These are phyloP conservation scores for Eucalyptus pauciflora DNA, from an alignment of 345 rosid genomes.

Conservation along the genomic window DNA sequence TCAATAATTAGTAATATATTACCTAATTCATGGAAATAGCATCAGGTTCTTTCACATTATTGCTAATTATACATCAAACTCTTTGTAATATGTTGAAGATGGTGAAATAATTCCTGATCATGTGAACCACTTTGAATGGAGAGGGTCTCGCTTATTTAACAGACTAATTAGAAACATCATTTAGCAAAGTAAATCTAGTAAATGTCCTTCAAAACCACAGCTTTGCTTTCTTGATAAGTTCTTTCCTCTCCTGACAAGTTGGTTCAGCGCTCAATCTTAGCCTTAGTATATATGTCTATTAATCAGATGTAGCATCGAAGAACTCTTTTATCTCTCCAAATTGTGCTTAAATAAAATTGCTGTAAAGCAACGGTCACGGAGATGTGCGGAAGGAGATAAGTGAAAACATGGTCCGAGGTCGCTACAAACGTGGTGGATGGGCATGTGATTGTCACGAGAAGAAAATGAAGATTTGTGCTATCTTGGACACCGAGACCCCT, in stretches of 20 bases:
- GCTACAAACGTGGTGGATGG: neutral
- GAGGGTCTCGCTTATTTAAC: neutral
- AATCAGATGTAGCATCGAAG: neutral
- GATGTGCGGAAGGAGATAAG: neutral
- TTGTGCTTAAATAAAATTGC: neutral
- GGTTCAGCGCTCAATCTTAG: neutral
- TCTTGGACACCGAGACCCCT: neutral
- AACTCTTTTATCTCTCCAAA: neutral
- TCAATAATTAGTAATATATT: neutral
- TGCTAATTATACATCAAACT: neutral
- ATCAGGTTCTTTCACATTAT: neutral
- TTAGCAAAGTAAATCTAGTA: neutral
- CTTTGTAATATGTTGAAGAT: neutral
- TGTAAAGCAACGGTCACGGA: neutral
- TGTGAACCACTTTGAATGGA: neutral
- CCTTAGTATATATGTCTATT: neutral
- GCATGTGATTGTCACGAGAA: neutral
- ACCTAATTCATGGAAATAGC: neutral
- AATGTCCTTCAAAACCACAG: neutral
- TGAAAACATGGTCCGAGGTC: neutral
- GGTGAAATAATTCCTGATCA: neutral
- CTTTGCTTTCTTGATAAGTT: neutral
- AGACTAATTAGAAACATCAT: neutral
- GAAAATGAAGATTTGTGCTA: neutral
- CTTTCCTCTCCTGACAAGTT: neutral